phyloP scores from a whole-genome alignment of 1,284 basidiomycete genomes.

The Butyriboletus regius region DNA sequence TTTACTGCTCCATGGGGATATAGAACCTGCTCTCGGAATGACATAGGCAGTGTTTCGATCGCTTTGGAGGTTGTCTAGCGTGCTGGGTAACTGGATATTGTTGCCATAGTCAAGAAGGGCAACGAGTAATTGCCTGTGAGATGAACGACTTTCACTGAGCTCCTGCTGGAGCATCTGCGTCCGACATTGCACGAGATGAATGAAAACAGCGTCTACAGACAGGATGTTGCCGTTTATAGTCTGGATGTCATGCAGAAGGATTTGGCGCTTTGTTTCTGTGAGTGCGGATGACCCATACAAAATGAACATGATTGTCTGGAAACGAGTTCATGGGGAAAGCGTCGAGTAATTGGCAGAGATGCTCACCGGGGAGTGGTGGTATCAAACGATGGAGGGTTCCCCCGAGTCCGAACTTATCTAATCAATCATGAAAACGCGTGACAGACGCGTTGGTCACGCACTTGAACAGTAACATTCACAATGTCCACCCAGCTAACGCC shows the following conservation, averaged over 20 bases:
- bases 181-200: conserved; percentile 75
- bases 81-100: conserved; percentile 49
- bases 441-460: conserved; percentile 21
- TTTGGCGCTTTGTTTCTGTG: conserved; percentile 63
- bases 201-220: conserved; percentile 75
- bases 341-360: background rate
- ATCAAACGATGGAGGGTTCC: background rate
- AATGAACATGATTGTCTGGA: conserved; percentile 49
- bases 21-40: conserved; percentile 71
- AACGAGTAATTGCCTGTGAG: conserved; percentile 54
- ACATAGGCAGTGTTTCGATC: conserved; percentile 57
- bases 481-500: conserved; percentile 26
- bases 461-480: background rate
- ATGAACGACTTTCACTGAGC: conserved; percentile 43
- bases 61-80: conserved; percentile 37
- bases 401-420: background rate
- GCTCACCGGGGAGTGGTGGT: conserved; percentile 15
- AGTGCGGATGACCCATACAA: conserved; percentile 68
- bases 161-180: conserved; percentile 43
- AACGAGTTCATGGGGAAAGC: conserved; percentile 1
- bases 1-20: conserved; percentile 95
- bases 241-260: conserved; percentile 62
- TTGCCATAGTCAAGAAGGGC: conserved; percentile 86
- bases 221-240: conserved; percentile 46
- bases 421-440: conserved; percentile 14